phyloP scores from a whole-genome alignment of 352 stramenopile species.

The Pythium monospermum region DNA sequence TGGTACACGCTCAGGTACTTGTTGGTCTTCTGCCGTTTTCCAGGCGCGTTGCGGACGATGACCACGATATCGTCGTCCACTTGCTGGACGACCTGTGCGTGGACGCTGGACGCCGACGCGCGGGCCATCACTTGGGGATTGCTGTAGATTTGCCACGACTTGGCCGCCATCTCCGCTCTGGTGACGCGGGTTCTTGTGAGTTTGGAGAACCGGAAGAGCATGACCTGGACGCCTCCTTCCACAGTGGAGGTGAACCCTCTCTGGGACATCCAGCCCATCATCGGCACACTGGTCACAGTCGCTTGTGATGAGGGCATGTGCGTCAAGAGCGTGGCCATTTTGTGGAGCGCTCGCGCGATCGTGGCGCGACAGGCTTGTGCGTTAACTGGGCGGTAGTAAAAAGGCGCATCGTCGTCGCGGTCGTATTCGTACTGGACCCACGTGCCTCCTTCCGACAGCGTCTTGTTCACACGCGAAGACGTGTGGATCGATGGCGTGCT shows the following conservation, averaged over 20 bases:
- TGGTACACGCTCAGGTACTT: constrained; percentile 20
- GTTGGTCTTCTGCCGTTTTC: constrained; percentile 2
- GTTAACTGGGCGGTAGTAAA: constrained; percentile 18
- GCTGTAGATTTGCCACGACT: constrained; percentile 19
- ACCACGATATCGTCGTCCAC: constrained; percentile 21
- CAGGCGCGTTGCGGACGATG: constrained; percentile 20
- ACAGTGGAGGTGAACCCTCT: constrained; percentile 6
- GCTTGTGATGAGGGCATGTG: neutral
- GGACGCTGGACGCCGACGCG: constrained; percentile 9
- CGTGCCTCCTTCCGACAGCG: no score
- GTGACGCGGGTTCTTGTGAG: no score
- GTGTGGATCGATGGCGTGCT: constrained; percentile 11
- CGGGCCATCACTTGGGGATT: constrained; percentile 11
- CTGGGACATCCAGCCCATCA: constrained; percentile 16
- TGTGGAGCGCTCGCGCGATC: constrained; percentile 13
- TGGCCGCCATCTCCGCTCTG: constrained; percentile 2
- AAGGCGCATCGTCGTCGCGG: constrained; percentile 21
- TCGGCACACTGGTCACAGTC: constrained; percentile 1
- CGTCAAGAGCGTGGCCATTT: constrained; percentile 12
- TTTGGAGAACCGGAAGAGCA: constrained; percentile 17
- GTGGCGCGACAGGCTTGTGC: constrained; percentile 13
- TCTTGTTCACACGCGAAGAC: no score
- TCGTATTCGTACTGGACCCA: constrained; percentile 19
- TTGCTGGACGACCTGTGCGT: constrained; percentile 17
- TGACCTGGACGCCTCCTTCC: constrained; percentile 10